Percentiles rank a stretch among this genome's conserved stretches.
Evolutionary conservation across 176 grass and related monocot genomes (phyloP).

Genomic region (sorghum (Sorghum bicolor)): DNA sequence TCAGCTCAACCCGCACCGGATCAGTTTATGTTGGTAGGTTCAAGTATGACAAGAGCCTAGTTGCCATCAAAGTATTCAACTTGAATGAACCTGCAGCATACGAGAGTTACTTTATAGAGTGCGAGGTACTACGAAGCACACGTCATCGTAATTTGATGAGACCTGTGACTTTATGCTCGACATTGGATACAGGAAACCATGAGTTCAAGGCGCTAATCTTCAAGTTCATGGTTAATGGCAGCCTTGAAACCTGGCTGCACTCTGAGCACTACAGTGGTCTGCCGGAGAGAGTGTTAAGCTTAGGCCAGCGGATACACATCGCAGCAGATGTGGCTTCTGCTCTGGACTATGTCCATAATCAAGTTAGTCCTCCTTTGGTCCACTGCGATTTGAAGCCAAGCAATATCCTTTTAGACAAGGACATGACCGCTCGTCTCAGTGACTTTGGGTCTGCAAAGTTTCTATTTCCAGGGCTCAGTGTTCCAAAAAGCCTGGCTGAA

Average conservation of each 20-base stretch:
- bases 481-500: neutral
- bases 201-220: conserved; percentile 35
- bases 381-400: conserved; percentile 40
- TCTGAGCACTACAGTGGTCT: neutral
- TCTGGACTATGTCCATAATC: conserved; percentile 24
- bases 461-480: neutral
- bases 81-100: neutral
- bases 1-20: conserved; percentile 3
- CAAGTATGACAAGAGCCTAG: neutral
- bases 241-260: conserved; percentile 29
- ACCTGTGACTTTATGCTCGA: conserved; percentile 20
- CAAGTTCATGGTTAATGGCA: conserved; percentile 40
- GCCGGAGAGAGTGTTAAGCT: neutral
- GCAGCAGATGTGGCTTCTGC: conserved; percentile 28
- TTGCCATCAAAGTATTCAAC: conserved; percentile 33
- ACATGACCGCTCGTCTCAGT: conserved; percentile 20
- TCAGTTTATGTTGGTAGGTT: conserved; percentile 35
- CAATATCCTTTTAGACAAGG: conserved; percentile 28
- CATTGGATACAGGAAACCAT: neutral
- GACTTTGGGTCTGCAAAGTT: conserved; percentile 38
- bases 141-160: conserved; percentile 16
- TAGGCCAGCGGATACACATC: conserved; percentile 9
- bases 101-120: conserved; percentile 16
- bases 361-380: conserved; percentile 13
- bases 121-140: neutral